phyloP scores from a whole-genome alignment of 495 filamentous ascomycete species.

The Aspergillus wentii region DNA sequence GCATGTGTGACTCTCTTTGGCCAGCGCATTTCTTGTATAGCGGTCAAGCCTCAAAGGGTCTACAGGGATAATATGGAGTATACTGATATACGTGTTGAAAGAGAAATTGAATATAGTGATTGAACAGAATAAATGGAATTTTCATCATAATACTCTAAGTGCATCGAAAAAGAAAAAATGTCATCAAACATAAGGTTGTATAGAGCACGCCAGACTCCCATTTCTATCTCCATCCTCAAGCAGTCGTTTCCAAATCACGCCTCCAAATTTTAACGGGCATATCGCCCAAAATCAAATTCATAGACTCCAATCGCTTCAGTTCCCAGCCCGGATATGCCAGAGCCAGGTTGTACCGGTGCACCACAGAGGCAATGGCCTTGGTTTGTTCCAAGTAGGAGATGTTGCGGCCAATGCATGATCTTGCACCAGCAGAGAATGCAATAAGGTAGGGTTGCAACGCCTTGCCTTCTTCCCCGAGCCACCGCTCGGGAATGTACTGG shows the following conservation, averaged over 20 bases:
- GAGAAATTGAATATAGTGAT: too few species aligned
- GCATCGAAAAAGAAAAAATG: constrained; percentile 2
- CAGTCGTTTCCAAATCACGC: constrained; percentile 10
- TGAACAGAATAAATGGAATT: too few species aligned
- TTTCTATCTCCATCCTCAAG: too few species aligned
- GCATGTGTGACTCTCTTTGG: too few species aligned
- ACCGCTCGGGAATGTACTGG: constrained; percentile 33
- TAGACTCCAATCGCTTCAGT: constrained; percentile 30
- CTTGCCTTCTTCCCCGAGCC: constrained; percentile 33
- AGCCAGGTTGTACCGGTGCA: constrained; percentile 41
- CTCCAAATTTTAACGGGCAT: constrained; percentile 44
- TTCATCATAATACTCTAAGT: too few species aligned
- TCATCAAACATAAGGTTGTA: too few species aligned
- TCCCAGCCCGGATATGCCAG: constrained; percentile 33
- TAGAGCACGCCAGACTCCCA: too few species aligned
- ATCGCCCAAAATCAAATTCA: constrained; percentile 31
- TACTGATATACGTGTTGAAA: too few species aligned
- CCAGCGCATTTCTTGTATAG: too few species aligned
- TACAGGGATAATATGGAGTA: too few species aligned
- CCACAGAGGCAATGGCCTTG: constrained; percentile 33
- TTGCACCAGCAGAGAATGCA: constrained; percentile 35
- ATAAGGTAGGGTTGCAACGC: constrained; percentile 37
- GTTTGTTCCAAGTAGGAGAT: constrained; percentile 43
- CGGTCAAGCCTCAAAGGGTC: too few species aligned
- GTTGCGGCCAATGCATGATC: constrained; percentile 43